Percentiles rank a stretch among this genome's conserved stretches.
Conservation (phyloP, 169 alveolate genomes). For the Plasmodium coatneyi region DNA sequence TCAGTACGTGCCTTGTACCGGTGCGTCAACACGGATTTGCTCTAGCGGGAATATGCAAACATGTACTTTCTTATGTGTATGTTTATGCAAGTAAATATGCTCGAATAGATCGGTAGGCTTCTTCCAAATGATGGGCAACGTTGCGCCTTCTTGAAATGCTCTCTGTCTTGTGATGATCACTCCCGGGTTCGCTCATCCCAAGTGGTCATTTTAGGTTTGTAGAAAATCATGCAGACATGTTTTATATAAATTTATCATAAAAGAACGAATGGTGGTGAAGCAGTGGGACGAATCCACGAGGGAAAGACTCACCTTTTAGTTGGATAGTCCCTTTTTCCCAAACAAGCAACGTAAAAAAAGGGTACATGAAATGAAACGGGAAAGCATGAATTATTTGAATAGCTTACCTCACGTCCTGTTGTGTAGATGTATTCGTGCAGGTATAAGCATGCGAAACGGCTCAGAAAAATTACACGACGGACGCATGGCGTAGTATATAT, state of each 20-base stretch:
- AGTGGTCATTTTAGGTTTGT: not conserved
- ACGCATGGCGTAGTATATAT: not conserved
- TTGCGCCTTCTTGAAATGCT: not conserved
- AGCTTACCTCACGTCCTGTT: not conserved
- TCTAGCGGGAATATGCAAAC: not conserved
- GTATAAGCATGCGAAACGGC: not conserved
- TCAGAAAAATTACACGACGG: not conserved
- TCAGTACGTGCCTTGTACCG: not conserved
- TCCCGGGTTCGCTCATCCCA: not conserved
- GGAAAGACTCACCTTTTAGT: not conserved
- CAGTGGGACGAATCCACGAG: not conserved
- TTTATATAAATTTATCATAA: not conserved
- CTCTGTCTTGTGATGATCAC: not conserved
- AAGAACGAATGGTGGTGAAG: not conserved
- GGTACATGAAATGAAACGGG: not conserved
- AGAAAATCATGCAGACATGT: not conserved
- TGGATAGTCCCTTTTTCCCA: not conserved
- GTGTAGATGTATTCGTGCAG: not conserved
- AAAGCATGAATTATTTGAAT: not conserved
- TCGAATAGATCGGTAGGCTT: not conserved
- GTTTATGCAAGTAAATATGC: not conserved
- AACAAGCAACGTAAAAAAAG: not conserved
- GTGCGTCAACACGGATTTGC: not conserved
- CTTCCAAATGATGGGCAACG: not conserved
- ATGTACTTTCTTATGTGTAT: not conserved